phyloP scores from a whole-genome alignment of 345 rosid species.

The Nephelium lappaceum region DNA sequence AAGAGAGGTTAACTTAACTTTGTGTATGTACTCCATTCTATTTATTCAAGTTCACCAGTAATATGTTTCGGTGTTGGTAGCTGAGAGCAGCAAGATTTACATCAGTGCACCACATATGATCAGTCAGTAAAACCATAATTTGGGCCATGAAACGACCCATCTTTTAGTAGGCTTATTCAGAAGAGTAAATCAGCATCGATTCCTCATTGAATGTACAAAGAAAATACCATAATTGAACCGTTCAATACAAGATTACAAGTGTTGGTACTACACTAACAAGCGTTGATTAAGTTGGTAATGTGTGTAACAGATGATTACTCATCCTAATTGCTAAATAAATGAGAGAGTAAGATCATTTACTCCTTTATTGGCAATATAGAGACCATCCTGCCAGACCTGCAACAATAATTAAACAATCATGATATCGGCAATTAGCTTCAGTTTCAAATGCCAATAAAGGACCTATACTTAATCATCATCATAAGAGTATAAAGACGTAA shows the following conservation, averaged over 20 bases:
- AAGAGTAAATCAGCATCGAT: too few species aligned
- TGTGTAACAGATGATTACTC: not conserved
- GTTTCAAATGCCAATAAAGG: not conserved
- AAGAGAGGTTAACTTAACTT: too few species aligned
- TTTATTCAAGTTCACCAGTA: too few species aligned
- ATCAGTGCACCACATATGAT: too few species aligned
- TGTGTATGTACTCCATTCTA: too few species aligned
- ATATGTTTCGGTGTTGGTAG: too few species aligned
- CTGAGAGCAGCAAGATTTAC: too few species aligned
- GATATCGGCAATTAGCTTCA: not conserved
- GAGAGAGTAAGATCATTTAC: not conserved
- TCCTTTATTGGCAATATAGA: not conserved
- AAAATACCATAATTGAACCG: not conserved
- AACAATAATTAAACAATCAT: not conserved
- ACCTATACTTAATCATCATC: not conserved
- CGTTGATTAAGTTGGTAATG: not conserved
- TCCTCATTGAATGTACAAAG: too few species aligned
- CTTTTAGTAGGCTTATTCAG: too few species aligned
- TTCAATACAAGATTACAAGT: not conserved
- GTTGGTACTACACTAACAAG: not conserved
- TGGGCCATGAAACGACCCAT: too few species aligned
- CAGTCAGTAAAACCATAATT: too few species aligned
- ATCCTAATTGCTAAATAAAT: not conserved
- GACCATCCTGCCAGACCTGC: conserved; percentile 1
- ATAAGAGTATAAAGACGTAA: not conserved